phyloP scores from a whole-genome alignment of 2,329 filamentous ascomycete species.

The Exophiala oligosperma region DNA sequence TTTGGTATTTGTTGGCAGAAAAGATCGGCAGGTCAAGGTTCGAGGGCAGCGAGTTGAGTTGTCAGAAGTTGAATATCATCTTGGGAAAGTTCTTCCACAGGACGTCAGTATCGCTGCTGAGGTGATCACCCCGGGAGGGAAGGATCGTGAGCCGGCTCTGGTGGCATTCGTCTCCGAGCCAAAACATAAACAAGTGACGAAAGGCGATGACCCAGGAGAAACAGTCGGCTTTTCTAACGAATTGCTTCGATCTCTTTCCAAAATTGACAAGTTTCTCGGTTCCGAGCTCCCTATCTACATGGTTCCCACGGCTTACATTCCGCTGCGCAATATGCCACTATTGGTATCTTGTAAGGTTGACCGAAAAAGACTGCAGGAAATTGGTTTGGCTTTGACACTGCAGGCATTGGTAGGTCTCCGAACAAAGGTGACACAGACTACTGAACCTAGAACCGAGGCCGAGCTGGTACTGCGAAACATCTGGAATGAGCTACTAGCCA shows the following conservation, averaged over 20 bases:
- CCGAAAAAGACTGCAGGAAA: constrained; percentile 28
- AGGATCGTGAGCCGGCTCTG: constrained; percentile 44
- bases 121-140: constrained; percentile 48
- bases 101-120: constrained; percentile 50
- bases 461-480: no score
- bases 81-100: constrained; percentile 22
- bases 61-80: constrained; percentile 22
- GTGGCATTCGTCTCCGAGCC: constrained; percentile 43
- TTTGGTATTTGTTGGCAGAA: constrained; percentile 31
- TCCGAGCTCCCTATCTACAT: constrained; percentile 33
- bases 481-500: no score
- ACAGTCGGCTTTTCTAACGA: constrained; percentile 3
- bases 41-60: constrained; percentile 26
- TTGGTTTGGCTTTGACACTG: constrained; percentile 15
- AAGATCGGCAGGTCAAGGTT: constrained; percentile 26
- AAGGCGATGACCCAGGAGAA: not conserved
- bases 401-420: constrained; percentile 34
- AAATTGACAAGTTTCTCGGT: constrained; percentile 23
- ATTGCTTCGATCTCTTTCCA: constrained; percentile 9
- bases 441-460: no score
- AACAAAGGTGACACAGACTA: constrained; percentile 19
- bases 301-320: constrained; percentile 38
- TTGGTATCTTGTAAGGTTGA: constrained; percentile 36
- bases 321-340: constrained; percentile 34
- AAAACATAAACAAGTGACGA: no score